Evolutionary conservation across 75 land plant species (phyloP).

Genomic region (Sequoiadendron giganteum): DNA sequence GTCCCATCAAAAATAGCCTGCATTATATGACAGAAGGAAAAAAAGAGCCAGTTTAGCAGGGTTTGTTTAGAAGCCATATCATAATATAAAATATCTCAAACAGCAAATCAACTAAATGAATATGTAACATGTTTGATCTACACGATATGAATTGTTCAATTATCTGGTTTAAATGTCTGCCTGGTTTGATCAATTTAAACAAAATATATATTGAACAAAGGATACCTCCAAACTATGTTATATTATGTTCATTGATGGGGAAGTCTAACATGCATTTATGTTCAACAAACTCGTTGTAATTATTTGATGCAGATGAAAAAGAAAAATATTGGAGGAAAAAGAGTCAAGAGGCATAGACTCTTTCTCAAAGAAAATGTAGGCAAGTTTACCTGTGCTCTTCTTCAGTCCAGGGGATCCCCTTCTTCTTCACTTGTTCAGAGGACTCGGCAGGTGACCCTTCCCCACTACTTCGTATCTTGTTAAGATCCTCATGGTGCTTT

Average conservation of each 20-base stretch:
- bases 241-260: background rate
- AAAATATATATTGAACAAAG: too few relatives aligned
- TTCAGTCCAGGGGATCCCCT: constrained; percentile 78
- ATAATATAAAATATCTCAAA: background rate
- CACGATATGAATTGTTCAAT: background rate
- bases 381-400: constrained; percentile 67
- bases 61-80: background rate
- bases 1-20: constrained; percentile 61
- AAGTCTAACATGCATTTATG: background rate
- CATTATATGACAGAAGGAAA: background rate
- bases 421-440: constrained; percentile 52
- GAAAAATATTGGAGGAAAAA: too few relatives aligned
- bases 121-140: background rate
- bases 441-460: constrained; percentile 16
- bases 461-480: constrained; percentile 14
- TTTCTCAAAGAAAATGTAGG: background rate
- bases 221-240: background rate
- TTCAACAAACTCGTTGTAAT: background rate
- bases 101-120: background rate
- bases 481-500: constrained; percentile 33
- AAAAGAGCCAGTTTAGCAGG: background rate
- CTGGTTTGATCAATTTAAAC: too few relatives aligned
- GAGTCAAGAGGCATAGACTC: background rate
- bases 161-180: too few relatives aligned
- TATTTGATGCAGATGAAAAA: background rate